Conservation (phyloP, 2,329 filamentous ascomycete species). For the Blastomyces percursus region DNA sequence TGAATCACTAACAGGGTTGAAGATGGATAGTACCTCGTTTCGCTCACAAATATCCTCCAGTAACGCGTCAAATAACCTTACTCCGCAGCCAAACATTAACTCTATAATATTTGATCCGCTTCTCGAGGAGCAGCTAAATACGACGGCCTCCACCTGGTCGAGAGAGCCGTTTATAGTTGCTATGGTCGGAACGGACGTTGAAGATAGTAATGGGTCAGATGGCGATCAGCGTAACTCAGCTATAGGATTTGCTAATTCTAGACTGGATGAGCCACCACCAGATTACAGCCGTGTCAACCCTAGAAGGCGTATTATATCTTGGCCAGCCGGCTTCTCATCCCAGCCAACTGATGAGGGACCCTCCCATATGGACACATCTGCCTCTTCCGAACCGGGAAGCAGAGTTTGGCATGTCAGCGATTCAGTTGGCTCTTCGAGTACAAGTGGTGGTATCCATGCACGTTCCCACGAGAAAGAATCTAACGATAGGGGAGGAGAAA, state of each 20-base stretch:
- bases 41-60: not conserved
- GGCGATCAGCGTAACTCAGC: not conserved
- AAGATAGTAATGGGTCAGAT: not conserved
- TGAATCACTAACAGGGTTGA: constrained; percentile 10
- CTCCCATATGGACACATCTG: not conserved
- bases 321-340: not conserved
- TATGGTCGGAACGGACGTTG: not conserved
- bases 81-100: not conserved
- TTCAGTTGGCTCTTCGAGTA: not conserved
- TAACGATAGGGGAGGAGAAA: not conserved
- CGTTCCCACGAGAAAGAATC: not conserved
- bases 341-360: not conserved
- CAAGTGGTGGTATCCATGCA: not conserved
- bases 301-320: not conserved
- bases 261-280: not conserved
- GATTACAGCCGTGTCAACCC: not conserved
- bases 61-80: not conserved
- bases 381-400: not conserved
- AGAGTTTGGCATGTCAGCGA: not conserved
- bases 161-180: not conserved
- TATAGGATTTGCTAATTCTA: not conserved
- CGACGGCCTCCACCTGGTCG: not conserved
- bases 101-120: not conserved
- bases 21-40: not conserved
- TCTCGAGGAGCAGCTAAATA: not conserved